Base-by-base conservation (phyloP, 306 rosid species). In the Rosa persica region DNA sequence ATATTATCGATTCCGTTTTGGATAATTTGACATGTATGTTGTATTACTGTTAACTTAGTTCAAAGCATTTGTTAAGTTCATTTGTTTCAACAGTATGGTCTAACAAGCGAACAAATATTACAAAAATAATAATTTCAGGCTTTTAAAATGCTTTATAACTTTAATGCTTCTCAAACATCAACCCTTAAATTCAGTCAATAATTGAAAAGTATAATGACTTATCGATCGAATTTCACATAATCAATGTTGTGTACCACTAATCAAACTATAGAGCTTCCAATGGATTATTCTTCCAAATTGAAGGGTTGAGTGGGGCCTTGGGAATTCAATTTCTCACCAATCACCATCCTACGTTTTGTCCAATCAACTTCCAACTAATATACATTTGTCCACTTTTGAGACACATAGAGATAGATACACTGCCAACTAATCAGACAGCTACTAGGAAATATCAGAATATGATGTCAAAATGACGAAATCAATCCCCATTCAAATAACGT, bases 261-360 rank as follows among this genome's bases (percentile, higher is more conserved):
- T 51, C 27, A 23, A n/a, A 20, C 27, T 55, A 5, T 49, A 49
- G 20, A 16, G 55, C 6, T 16, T 15, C 7, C 19, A 0, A 49
- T 16, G 8, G 30, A 55, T 55, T 55, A n/a, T 55, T 55, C 12
- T 8, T 20, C 12, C 61, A 55, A 55, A 55, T 2, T 55, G 30
- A 55, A 55, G 13, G n/a, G 30, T 55, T n/a, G 62, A 55, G 78
- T 82, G 85, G 88, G 79, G 61, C 82, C 81, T 51, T 12, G 47
- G 36, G 39, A 22, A 73, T n/a, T 54, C 51, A 66, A 77, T 58
- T 75, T 79, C 85, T n/a, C 62, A 82, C 76, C 80, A 71, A 69
- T 79, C 67, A 61, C 84, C 78, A 82, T 78, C 87, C 76, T 79
- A 83, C 78, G 81, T 74, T 71, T 67, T 82, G 70, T 84, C 89